Base-by-base conservation (phyloP, 1,284 basidiomycete genomes). In the Rhodofomes roseus region DNA sequence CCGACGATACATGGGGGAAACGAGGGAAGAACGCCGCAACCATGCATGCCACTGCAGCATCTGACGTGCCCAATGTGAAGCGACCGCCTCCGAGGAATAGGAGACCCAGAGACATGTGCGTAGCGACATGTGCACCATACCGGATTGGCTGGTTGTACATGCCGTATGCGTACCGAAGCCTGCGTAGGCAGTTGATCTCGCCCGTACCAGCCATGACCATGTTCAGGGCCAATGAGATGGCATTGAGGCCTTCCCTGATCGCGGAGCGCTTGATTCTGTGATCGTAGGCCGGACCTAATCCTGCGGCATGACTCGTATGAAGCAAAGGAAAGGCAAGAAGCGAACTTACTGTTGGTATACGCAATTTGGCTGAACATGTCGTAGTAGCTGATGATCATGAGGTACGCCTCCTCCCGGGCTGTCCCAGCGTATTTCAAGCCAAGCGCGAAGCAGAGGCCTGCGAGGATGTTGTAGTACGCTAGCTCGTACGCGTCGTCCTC, bases 201-300 rank as follows among this genome's bases (percentile, higher is more conserved):
- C 97, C 97, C 0, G 95, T 97, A 2, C 97, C 97, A 0, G 95
- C 93, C 91, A 98, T 95, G 54, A 98, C 90, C 80, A 96, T 90
- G 64, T 89, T 88, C 29, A 97, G 76, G 3, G 95, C 82, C 40
- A 98, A 80, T 0, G 93, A 90, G 60, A 97, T 89, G 29, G 96
- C 79, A 69, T 93, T 96, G 48, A 97, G 79, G 2, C 93, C 93
- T 67, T 96, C 92, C 20, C 94, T 84, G n/a, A 96, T 84, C 1
- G 94, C 89, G 20, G 89, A 87, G 0, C 94, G 86, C 67, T 92
- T 88, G 71, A 96, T 90, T 66, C 87, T 88, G 59, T 89, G 87
- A 70, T 96, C 93, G 66, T 94, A 95, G 0, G 87, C 83, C 55
- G 85, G 80, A 1, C 85, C 92, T 91, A 66, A 54, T 34, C 20